Base-by-base conservation (phyloP, 768 basidiomycete species). In the Tylopilus cervinicoccineus region DNA sequence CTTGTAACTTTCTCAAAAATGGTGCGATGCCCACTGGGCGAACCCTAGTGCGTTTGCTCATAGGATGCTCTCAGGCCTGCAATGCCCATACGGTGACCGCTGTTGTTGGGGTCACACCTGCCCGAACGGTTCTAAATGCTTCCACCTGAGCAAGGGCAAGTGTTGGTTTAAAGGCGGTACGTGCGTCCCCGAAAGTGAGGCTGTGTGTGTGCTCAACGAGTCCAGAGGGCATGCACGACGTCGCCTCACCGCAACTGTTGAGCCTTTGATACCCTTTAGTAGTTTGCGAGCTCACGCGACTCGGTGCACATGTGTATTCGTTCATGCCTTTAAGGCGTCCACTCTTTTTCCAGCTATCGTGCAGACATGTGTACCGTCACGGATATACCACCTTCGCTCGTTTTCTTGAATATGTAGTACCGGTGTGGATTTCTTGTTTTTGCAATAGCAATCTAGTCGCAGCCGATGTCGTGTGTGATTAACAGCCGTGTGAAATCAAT, bases 91-190 rank as follows among this genome's bases (percentile, higher is more conserved):
- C 54, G 87, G 84, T 34, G 78, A 80, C 36, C 71, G 71, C 50
- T 91, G 88, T 59, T 89, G 87, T 65, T 90, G 88, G 86, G 88
- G 88, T 8, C 88, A 91, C 62, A 71, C 80, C 20, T 91, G 88
- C 58, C 88, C 88, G 13, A 84, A 84, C 55, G 88, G 88, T n/a
- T 75, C 76, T 16, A 80, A 78, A 58, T 86, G 84, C 58, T 70
- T 66, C 38, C 84, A 86, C 64, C 69, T 84, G 26, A 80, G 78
- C 68, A 87, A 84, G 61, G 87, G 88, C 36, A 89, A 85, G 68
- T 91, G 88, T 62, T 89, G 88, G 86, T 91, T 91, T 68, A 89
- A 90, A 76, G 87, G 84, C 56, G 67, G 76, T 77, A 48, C 59
- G 77, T 68, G 9, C 26, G 12, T 44, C 31, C 7, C 20, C 9